Evolutionary conservation across 225 moss, liverwort and hornwort genomes (phyloP).

Genomic region (Ulota crispa): DNA sequence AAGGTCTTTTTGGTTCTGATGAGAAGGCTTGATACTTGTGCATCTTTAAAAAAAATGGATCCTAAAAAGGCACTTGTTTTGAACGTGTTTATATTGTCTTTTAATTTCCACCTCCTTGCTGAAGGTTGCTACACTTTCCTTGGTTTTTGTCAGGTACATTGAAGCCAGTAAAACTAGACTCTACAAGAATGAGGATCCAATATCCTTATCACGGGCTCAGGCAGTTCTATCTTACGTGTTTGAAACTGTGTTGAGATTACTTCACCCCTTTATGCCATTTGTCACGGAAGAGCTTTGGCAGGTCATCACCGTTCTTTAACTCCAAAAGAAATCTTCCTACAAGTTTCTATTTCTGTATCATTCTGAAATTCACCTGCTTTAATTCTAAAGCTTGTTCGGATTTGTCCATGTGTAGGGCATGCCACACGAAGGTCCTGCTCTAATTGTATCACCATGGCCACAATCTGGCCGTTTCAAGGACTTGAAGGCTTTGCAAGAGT

Average conservation of each 20-base stretch:
- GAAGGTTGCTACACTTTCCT: not conserved
- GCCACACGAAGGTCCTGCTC: conserved; percentile 74
- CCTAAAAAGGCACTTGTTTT: not conserved
- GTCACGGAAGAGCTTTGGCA: conserved; percentile 96
- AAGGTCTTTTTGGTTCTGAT: not conserved
- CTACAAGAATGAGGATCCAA: conserved; percentile 64
- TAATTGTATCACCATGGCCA: conserved; percentile 78
- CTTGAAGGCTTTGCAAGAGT: conserved; percentile 65
- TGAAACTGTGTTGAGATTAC: conserved; percentile 60
- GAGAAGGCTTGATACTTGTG: not conserved
- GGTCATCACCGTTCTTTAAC: conserved; percentile 32
- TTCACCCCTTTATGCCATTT: conserved; percentile 89
- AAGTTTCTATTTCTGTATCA: not conserved
- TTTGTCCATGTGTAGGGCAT: conserved; percentile 59
- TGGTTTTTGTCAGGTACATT: conserved; percentile 62
- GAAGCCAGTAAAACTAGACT: conserved; percentile 86
- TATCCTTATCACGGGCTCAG: conserved; percentile 47
- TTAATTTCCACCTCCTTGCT: not conserved
- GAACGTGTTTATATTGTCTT: not conserved
- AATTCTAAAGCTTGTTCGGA: not conserved
- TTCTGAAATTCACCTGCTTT: not conserved
- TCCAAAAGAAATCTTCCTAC: not conserved
- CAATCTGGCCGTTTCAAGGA: conserved; percentile 63
- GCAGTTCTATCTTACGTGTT: conserved; percentile 75
- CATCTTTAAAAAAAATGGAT: not conserved